Evolutionary conservation across 768 basidiomycete species (phyloP), one percentile per base, ranked within the genome.

Genomic region (Suillus tomentosus): DNA sequence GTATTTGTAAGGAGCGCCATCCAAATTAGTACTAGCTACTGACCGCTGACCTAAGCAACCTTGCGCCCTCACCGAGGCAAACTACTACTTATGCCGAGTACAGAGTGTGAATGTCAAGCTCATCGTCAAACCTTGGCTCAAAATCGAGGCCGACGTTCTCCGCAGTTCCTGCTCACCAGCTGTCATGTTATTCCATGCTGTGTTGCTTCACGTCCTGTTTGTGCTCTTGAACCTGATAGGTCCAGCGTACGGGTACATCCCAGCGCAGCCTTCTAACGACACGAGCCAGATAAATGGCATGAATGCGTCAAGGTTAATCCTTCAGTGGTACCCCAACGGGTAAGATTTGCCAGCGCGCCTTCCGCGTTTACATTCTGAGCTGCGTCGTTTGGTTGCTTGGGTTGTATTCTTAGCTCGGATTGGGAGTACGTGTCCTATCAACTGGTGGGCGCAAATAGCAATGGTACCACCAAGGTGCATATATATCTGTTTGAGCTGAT

Each of bases 231-330:
- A 65, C 15, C 47, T 60, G 37, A 53, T 65, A 15, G 61, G 59
- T 7, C 34, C 19, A 40, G 76, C 68, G 8, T 63, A 61, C 22
- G 86, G 79, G 0, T 95, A 94, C 73, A 84, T 91, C 66, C 92
- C 93, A 0, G 93, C 93, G 3, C 72, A 77, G 13, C 82, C 90
- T 17, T 89, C 89, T 40, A 95, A 95, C 73, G 79, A 84, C 62
- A 87, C 90, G 0, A 66, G 74, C 22, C 79, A 79, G 19, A 80
- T 79, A 14, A 87, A 88, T 72, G 76, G 82, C 24, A 84, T 84
- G 1, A 88, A 88, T 67, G 75, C 79, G 39, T 88, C 87, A 3
- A 81, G 79, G 27, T 79, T 95, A 58, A 75, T 80, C 68, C 70
- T 91, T 63, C 81, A 85, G 66, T 91, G 88, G 89, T 84, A 81